A percentile compares a stretch with the other conserved stretches of the same genome.
These are phyloP conservation scores for Diplogelasinospora grovesii DNA, from an alignment of 495 filamentous ascomycete species.

Conservation along the genomic window DNA sequence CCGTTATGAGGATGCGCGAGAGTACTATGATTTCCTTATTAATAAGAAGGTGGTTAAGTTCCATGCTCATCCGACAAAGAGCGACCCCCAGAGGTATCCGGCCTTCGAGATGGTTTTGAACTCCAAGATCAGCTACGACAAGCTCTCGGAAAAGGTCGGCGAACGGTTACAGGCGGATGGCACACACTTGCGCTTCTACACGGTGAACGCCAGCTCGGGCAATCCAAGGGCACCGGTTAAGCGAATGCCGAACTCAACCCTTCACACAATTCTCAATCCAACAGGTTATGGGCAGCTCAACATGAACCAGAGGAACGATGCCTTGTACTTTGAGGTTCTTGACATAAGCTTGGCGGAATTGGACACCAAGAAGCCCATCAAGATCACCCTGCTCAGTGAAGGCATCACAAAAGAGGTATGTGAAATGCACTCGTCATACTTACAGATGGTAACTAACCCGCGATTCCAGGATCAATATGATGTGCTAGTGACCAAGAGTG, in stretches of 20 bases:
- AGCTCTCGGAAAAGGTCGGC: slow-evolving; percentile 77
- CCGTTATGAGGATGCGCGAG: slow-evolving; percentile 57
- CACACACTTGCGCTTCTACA: slow-evolving; percentile 85
- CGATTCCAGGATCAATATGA: slow-evolving; percentile 66
- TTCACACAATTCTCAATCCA: slow-evolving; percentile 65
- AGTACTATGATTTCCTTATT: slow-evolving; percentile 87
- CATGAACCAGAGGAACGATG: slow-evolving; percentile 63
- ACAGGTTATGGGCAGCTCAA: slow-evolving; percentile 44
- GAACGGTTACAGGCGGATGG: slow-evolving; percentile 70
- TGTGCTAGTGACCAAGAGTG: slow-evolving; percentile 76
- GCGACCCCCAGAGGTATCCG: slow-evolving; percentile 43
- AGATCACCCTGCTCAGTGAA: slow-evolving; percentile 77
- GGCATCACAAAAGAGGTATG: slow-evolving; percentile 82
- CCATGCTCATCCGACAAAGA: slow-evolving; percentile 46
- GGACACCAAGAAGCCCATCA: slow-evolving; percentile 81
- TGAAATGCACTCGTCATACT: neutral
- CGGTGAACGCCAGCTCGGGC: slow-evolving; percentile 65
- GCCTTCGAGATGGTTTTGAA: slow-evolving; percentile 68
- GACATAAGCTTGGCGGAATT: slow-evolving; percentile 90
- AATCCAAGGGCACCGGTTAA: slow-evolving; percentile 72
- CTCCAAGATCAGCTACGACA: slow-evolving; percentile 85
- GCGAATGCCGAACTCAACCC: slow-evolving; percentile 54
- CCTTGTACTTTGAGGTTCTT: slow-evolving; percentile 82
- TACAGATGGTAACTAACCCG: slow-evolving; percentile 20
- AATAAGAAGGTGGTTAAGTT: slow-evolving; percentile 73